Percentiles rank a stretch among this genome's conserved stretches.
Evolutionary conservation across 768 basidiomycete genomes (phyloP).

Genomic region (Boletus reticulatus): DNA sequence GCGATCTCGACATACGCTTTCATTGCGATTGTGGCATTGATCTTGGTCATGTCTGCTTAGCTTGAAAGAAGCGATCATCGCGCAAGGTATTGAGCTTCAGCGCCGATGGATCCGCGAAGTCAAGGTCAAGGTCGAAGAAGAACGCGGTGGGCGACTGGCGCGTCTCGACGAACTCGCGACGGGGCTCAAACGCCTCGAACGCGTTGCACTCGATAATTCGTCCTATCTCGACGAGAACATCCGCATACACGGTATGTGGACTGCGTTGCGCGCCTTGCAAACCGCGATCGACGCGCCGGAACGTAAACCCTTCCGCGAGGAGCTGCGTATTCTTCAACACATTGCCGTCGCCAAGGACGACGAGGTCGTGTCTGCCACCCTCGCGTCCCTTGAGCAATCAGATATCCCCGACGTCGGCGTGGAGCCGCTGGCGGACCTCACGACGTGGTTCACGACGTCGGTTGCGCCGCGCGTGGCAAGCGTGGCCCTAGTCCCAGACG

Average conservation of each 20-base stretch:
- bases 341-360: conserved; percentile 72
- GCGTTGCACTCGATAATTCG: conserved; percentile 89
- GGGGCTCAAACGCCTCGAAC: conserved; percentile 87
- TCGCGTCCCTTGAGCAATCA: conserved; percentile 65
- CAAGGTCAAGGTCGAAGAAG: conserved; percentile 93
- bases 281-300: conserved; percentile 61
- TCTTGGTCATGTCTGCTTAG: conserved; percentile 37
- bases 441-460: conserved; percentile 85
- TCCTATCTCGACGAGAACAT: conserved; percentile 91
- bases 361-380: conserved; percentile 57
- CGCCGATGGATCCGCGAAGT: conserved; percentile 95
- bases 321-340: conserved; percentile 80
- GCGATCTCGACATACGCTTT: conserved; percentile 12
- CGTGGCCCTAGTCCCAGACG: conserved; percentile 92
- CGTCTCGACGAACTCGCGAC: conserved; percentile 93
- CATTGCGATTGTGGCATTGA: neutral
- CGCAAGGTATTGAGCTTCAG: conserved; percentile 97
- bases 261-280: conserved; percentile 80
- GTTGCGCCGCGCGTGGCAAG: conserved; percentile 82
- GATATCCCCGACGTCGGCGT: conserved; percentile 80
- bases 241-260: conserved; percentile 89
- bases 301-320: conserved; percentile 84
- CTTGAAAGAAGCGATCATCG: conserved; percentile 90
- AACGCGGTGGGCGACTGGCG: conserved; percentile 91
- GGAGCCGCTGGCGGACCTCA: conserved; percentile 85